Base-by-base conservation (phyloP, 2,329 filamentous ascomycete genomes). In the Trichoderma simmonsii region DNA sequence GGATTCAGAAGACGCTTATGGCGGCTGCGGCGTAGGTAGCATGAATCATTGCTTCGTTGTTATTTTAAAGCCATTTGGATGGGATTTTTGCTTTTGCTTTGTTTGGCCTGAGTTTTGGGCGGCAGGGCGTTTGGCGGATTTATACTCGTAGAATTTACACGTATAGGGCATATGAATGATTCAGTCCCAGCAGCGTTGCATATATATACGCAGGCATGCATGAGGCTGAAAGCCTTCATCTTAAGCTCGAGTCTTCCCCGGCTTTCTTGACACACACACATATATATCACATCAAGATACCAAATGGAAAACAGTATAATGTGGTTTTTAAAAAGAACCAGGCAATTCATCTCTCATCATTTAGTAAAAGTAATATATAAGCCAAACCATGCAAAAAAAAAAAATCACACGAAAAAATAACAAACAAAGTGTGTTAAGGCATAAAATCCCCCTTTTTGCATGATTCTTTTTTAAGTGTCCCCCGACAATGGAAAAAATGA, bases 1-100 rank as follows among this genome's bases (percentile, higher is more conserved):
- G 75, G 39, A 81, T 85, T 59, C 84, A 86, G 76, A 82, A 79
- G 74, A 74, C 76, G 11, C 72, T 85, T 43, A 79, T 83, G 78
- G 80, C 81, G 7, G 76, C 78, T 60, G 63, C 72, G 14, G 68
- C 54, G 2, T 69, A 48, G 32, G 3, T 5, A 6, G 6, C 39
- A 26, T 32, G 68, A 18, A 30, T 30, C 3, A 26, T 26, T 26
- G 26, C 26, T 26, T 26, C 26, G 26, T 26, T 26, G 26, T 26
- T 26, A 3, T 26, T 26, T 26, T 26, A 26, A 26, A 26, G 26
- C 26, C 26, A 26, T 26, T 51, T 36, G 21, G 69, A 18, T 28
- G 69, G 48, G 60, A 21, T 32, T 32, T 28, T 34, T 48, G 34
- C 9, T 43, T 43, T 60, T 24, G 39, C 39, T 26, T 54, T 61